Conservation (phyloP, 345 rosid genomes). For the Rhizophora mangle region DNA sequence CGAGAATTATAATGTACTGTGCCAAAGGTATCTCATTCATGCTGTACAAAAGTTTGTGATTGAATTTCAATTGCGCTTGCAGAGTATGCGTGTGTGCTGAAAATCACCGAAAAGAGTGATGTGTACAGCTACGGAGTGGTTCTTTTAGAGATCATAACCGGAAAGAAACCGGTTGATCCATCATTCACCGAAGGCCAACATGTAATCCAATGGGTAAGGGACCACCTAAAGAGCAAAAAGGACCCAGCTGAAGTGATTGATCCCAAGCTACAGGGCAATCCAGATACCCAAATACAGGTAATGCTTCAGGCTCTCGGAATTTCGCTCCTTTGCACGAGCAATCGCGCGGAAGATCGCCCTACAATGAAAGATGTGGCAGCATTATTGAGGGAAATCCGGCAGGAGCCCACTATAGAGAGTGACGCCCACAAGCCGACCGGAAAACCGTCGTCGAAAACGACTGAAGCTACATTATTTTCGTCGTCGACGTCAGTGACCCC, state of each 20-base stretch:
- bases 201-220: conserved; percentile 76
- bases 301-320: conserved; percentile 87
- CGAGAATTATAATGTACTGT: not conserved
- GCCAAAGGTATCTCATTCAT: not conserved
- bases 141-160: conserved; percentile 70
- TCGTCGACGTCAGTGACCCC: conserved; percentile 51
- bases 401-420: conserved; percentile 29
- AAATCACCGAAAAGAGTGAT: conserved; percentile 68
- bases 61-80: conserved; percentile 1
- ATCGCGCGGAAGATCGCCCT: conserved; percentile 74
- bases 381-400: conserved; percentile 58
- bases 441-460: conserved; percentile 20
- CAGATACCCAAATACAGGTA: conserved; percentile 66
- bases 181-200: conserved; percentile 64
- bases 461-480: conserved; percentile 20
- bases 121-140: conserved; percentile 86
- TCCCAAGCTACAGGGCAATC: conserved; percentile 58
- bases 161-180: conserved; percentile 76
- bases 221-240: conserved; percentile 58
- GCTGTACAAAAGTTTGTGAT: not conserved
- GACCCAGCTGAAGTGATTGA: conserved; percentile 71
- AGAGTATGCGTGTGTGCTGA: conserved; percentile 73
- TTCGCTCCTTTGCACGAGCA: conserved; percentile 72
- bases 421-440: conserved; percentile 40
- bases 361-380: conserved; percentile 89